phyloP scores from a whole-genome alignment of 805 yeast species.

The Pichia gijzeniarum region DNA sequence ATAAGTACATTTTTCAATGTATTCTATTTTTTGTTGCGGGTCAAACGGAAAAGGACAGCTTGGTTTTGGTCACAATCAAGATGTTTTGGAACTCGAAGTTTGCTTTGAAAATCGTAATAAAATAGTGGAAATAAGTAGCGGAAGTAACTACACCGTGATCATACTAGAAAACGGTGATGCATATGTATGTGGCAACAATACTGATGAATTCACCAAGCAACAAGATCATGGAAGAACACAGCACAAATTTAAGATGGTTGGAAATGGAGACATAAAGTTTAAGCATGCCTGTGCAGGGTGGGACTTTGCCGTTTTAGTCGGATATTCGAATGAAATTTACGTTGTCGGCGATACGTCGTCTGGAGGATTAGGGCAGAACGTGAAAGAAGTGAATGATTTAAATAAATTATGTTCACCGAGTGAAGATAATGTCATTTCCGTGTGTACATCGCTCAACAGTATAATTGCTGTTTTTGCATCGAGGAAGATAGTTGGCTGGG shows the following conservation, averaged over 20 bases:
- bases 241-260: not conserved
- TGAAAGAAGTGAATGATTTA: not conserved
- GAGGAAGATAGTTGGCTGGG: conserved; percentile 58
- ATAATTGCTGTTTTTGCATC: conserved; percentile 33
- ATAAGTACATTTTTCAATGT: conserved; percentile 8
- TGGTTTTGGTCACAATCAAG: conserved; percentile 53
- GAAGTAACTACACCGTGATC: conserved; percentile 82
- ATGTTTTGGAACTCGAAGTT: conserved; percentile 31
- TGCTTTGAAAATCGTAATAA: not conserved
- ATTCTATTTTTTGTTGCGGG: conserved; percentile 54
- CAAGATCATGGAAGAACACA: too few species aligned
- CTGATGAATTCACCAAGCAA: not conserved
- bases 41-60: conserved; percentile 80
- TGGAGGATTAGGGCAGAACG: not conserved
- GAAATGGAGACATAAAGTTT: conserved; percentile 30
- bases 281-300: conserved; percentile 64
- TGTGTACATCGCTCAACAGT: conserved; percentile 41
- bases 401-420: not conserved
- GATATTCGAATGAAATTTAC: conserved; percentile 35
- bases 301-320: conserved; percentile 60
- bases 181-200: conserved; percentile 45
- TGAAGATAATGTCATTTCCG: conserved; percentile 7
- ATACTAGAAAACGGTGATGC: conserved; percentile 47
- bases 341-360: conserved; percentile 39
- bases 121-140: conserved; percentile 46